Evolutionary conservation across 306 rosid species (phyloP).

Genomic region (Dalbergia cultrata): DNA sequence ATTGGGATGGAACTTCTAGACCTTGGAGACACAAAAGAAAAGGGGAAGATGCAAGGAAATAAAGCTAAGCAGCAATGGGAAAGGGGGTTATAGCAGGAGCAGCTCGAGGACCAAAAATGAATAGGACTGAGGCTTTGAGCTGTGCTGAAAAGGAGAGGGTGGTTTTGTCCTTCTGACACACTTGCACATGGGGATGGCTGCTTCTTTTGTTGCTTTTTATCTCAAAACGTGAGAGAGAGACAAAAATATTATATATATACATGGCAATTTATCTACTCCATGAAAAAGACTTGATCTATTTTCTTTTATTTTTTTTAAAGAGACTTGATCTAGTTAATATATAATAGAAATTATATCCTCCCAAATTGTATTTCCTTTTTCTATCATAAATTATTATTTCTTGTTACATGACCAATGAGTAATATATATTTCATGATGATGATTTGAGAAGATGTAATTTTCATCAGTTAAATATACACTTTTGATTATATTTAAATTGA

Average conservation of each 20-base stretch:
- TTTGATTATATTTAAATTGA: no score
- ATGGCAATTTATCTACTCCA: no score
- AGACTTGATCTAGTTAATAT: no score
- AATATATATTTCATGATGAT: no score
- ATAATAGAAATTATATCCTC: no score
- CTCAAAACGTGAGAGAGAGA: constrained; percentile 35
- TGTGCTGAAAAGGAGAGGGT: constrained; percentile 49
- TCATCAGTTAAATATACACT: no score
- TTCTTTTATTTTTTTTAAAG: no score
- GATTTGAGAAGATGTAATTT: no score
- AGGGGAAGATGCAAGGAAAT: neutral
- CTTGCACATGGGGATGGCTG: constrained; percentile 67
- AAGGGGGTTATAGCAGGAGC: constrained; percentile 28
- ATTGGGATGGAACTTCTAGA: constrained; percentile 43
- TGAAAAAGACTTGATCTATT: no score
- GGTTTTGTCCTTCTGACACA: constrained; percentile 47
- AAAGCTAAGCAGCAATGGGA: constrained; percentile 36
- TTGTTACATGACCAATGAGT: no score
- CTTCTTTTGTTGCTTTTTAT: constrained; percentile 37
- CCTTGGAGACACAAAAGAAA: constrained; percentile 36
- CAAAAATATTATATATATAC: neutral
- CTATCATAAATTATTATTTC: no score
- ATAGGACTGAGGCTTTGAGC: constrained; percentile 48
- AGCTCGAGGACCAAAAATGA: constrained; percentile 59
- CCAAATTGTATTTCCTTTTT: no score